Percentiles rank a stretch among this genome's conserved stretches.
These are phyloP conservation scores for Ascochyta clinopodiicola DNA, from an alignment of 2,329 filamentous ascomycete genomes.

Conservation along the genomic window DNA sequence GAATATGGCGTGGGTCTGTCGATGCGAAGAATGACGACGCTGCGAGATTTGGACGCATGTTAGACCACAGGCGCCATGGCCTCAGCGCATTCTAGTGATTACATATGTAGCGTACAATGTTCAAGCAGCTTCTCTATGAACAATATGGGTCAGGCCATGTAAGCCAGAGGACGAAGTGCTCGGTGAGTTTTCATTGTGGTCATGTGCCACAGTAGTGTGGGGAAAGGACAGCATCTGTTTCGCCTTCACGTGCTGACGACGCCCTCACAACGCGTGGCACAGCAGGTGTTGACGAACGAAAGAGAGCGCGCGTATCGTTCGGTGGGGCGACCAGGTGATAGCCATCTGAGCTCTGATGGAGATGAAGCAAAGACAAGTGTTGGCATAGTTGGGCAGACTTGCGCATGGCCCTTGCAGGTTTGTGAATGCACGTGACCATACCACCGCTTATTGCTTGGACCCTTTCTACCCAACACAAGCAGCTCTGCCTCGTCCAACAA, in stretches of 20 bases:
- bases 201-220: neutral
- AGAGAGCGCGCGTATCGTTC: neutral
- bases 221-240: constrained; percentile 11
- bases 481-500: constrained; percentile 8
- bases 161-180: neutral
- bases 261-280: constrained; percentile 10
- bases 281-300: neutral
- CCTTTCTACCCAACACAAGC: constrained; percentile 8
- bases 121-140: neutral
- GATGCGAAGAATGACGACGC: neutral
- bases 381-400: neutral
- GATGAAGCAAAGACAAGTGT: neutral
- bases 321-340: neutral
- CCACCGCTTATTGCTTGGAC: neutral
- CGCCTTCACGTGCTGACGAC: constrained; percentile 11
- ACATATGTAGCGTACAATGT: neutral
- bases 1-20: too few species aligned
- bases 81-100: neutral
- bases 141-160: neutral
- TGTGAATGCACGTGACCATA: constrained; percentile 4
- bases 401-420: neutral
- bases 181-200: neutral
- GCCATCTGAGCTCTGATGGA: neutral
- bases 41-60: neutral
- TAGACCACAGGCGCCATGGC: neutral